These are phyloP conservation scores for Triticum turgidum DNA, from an alignment of 176 grass and related monocot genomes.

Conservation along the genomic window DNA sequence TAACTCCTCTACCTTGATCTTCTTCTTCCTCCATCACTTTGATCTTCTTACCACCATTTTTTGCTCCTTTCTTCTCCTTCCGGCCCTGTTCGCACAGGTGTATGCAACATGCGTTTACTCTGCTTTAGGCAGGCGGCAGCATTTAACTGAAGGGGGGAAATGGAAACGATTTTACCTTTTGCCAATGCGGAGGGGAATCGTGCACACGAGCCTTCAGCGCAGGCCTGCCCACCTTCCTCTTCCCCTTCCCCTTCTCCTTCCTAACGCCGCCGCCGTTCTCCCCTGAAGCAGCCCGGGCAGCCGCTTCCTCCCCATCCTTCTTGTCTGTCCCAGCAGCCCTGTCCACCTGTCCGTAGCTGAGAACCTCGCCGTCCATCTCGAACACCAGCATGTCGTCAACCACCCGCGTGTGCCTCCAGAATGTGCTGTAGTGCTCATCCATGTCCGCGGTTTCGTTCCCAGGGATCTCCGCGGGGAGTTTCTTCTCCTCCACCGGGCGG, in stretches of 20 bases:
- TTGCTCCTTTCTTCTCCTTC: background rate
- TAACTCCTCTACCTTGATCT: no score
- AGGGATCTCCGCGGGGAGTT: background rate
- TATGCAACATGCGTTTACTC: background rate
- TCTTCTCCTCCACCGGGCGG: background rate
- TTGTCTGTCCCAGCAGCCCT: background rate
- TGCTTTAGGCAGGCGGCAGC: background rate
- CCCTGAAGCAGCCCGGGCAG: background rate
- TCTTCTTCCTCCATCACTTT: background rate
- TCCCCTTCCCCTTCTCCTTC: background rate
- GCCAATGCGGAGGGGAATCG: background rate
- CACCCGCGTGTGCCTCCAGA: slow-evolving; percentile 27
- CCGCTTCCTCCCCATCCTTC: background rate
- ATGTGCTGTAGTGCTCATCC: slow-evolving; percentile 41
- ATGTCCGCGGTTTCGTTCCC: slow-evolving; percentile 1
- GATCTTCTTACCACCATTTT: background rate
- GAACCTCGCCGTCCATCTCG: background rate
- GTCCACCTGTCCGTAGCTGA: background rate
- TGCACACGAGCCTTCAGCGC: background rate
- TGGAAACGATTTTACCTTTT: background rate
- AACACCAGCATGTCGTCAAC: slow-evolving; percentile 29
- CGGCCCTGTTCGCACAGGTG: background rate
- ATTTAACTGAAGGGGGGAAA: background rate
- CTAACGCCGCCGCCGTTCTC: background rate
- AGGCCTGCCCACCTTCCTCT: background rate